Base-by-base conservation (phyloP, 768 basidiomycete species). In the Amanita rubescens region DNA sequence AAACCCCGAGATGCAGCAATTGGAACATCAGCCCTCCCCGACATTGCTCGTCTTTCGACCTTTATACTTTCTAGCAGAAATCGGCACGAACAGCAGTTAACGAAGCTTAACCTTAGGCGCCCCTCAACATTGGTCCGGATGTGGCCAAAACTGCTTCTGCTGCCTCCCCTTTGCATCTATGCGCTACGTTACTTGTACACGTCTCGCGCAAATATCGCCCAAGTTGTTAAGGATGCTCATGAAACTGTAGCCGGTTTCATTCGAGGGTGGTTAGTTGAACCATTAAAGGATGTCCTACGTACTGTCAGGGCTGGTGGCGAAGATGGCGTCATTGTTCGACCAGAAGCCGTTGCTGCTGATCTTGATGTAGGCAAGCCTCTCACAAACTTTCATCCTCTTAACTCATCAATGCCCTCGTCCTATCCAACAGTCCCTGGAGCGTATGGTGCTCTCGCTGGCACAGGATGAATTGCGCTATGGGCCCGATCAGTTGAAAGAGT, bases 391-490 rank as follows among this genome's bases (percentile, higher is more conserved):
- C 22, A 33, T 5, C 24, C 3, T 39, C n/a, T 37, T 41, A 25
- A 35, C 27, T 35, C 30, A n/a, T n/a, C 27, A 7, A 19, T 24
- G 3, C 39, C 49, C 17, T 32, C 33, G 22, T 20, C 30, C 50
- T 11, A 22, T 10, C 20, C 48, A 8, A 10, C 55, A 95, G 92
- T 93, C 89, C 19, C 76, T 98, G 22, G 90, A 97, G 67, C 79
- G 95, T 24, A 98, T 98, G 95, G 81, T 90, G 3, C 70, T 94
- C 3, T 78, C 90, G 15, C 76, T 98, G 2, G 93, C 90, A 1
- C 75, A 77, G 54, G 95, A 98, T 59, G 83, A 88, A 62, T 74
- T 94, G 39, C 69, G 78, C 22, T 86, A 90, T 55, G 71, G 72
- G 1, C 69, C 79, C 4, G 69, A 71, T 4, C 85, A 92, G 60